A percentile compares a stretch with the other conserved stretches of the same genome.
These are phyloP conservation scores for Apiotrichum montevideense DNA, from an alignment of 1,284 basidiomycete species.

Conservation along the genomic window DNA sequence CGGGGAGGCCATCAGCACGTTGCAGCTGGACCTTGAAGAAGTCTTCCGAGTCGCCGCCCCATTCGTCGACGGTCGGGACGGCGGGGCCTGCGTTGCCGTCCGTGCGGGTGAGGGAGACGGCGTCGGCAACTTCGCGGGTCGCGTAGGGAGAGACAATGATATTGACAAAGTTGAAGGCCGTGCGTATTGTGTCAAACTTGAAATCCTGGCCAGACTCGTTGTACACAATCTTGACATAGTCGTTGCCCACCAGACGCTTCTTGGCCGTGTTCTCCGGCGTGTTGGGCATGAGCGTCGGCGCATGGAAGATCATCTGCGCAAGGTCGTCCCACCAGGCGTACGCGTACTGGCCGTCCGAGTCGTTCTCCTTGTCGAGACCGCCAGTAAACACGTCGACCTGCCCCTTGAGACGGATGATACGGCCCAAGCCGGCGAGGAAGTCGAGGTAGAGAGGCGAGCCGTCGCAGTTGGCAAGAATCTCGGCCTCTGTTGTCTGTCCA, in stretches of 20 bases:
- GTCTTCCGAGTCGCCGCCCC: constrained; percentile 48
- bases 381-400: constrained; percentile 93
- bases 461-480: constrained; percentile 84
- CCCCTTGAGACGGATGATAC: constrained; percentile 82
- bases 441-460: constrained; percentile 92
- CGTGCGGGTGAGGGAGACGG: constrained; percentile 1
- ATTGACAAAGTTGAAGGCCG: constrained; percentile 96
- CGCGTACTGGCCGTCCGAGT: constrained; percentile 75
- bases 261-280: constrained; percentile 68
- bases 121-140: constrained; percentile 54
- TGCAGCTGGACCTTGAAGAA: constrained; percentile 90
- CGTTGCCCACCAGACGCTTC: constrained; percentile 90
- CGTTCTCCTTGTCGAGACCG: constrained; percentile 75
- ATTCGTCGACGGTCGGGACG: constrained; percentile 14
- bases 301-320: constrained; percentile 89
- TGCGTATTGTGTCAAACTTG: constrained; percentile 76
- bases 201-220: constrained; percentile 89
- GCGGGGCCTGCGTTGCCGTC: neutral
- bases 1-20: constrained; percentile 75
- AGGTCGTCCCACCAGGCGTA: constrained; percentile 99
- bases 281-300: constrained; percentile 95
- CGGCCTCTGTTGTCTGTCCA: constrained; percentile 74
- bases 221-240: constrained; percentile 92
- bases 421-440: constrained; percentile 83
- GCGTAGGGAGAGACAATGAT: constrained; percentile 95